Conservation (phyloP, 345 rosid species). For the Anacardium occidentale region DNA sequence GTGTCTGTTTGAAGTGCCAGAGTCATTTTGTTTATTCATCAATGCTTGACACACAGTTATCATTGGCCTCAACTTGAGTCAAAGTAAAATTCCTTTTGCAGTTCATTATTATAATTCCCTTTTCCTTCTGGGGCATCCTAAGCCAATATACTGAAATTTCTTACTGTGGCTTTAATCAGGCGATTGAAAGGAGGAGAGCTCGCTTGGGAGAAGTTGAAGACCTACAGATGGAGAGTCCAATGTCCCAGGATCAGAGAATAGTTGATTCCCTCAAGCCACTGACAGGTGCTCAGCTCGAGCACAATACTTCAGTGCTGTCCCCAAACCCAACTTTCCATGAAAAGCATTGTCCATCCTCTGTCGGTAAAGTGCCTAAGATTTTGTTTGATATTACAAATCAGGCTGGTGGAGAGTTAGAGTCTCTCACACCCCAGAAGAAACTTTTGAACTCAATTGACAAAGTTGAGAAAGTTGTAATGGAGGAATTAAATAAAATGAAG, state of each 20-base stretch:
- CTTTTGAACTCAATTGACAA: constrained; percentile 74
- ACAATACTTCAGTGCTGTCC: constrained; percentile 30
- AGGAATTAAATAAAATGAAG: constrained; percentile 61
- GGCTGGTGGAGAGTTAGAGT: constrained; percentile 44
- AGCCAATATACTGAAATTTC: constrained; percentile 1
- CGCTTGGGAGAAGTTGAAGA: constrained; percentile 47
- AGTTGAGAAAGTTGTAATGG: constrained; percentile 74
- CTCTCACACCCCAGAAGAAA: constrained; percentile 86
- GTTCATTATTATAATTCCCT: background rate
- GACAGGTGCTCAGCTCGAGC: constrained; percentile 40
- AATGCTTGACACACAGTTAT: background rate
- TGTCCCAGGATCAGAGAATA: constrained; percentile 29
- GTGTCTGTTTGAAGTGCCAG: background rate
- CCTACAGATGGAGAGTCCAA: constrained; percentile 44
- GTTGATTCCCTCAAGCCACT: constrained; percentile 34
- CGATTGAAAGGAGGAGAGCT: constrained; percentile 73
- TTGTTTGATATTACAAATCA: constrained; percentile 49
- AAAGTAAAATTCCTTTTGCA: background rate
- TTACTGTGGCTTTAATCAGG: constrained; percentile 37
- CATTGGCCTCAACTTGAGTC: background rate
- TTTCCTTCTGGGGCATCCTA: constrained; percentile 10
- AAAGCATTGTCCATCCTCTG: constrained; percentile 45
- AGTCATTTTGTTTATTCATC: background rate
- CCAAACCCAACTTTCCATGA: constrained; percentile 42
- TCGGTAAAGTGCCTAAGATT: constrained; percentile 52